phyloP scores from a whole-genome alignment of 257 asterid genomes.

The Nicotiana otophora region DNA sequence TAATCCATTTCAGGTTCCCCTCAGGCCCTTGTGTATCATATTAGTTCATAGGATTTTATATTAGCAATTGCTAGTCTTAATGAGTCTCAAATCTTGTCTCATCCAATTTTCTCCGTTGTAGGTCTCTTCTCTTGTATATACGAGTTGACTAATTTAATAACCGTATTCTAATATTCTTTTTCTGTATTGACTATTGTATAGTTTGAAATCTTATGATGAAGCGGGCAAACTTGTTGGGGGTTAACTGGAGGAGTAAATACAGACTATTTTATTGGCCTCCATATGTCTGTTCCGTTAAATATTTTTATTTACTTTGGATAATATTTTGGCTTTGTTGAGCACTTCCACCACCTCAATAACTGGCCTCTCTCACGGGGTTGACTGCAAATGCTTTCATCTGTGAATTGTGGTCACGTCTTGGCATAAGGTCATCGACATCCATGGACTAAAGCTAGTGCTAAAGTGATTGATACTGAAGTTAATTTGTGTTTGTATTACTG shows the following conservation, averaged over 20 bases:
- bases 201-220: conserved; percentile 1
- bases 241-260: neutral
- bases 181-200: neutral
- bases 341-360: neutral
- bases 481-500: neutral
- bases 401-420: neutral
- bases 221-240: neutral
- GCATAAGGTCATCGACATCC: neutral
- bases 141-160: conserved; percentile 10
- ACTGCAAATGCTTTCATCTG: neutral
- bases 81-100: conserved; percentile 2
- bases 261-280: neutral
- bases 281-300: neutral
- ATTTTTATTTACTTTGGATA: neutral
- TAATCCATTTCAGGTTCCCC: conserved; percentile 32
- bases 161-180: neutral
- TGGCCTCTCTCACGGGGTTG: neutral
- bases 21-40: conserved; percentile 23
- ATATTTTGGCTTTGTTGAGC: neutral
- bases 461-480: neutral
- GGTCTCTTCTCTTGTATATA: conserved; percentile 25
- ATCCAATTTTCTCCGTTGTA: neutral
- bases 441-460: neutral
- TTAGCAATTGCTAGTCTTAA: conserved; percentile 8
- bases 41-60: conserved; percentile 11